These are phyloP conservation scores for Gossypioides kirkii DNA, from an alignment of 345 rosid genomes.

Conservation along the genomic window DNA sequence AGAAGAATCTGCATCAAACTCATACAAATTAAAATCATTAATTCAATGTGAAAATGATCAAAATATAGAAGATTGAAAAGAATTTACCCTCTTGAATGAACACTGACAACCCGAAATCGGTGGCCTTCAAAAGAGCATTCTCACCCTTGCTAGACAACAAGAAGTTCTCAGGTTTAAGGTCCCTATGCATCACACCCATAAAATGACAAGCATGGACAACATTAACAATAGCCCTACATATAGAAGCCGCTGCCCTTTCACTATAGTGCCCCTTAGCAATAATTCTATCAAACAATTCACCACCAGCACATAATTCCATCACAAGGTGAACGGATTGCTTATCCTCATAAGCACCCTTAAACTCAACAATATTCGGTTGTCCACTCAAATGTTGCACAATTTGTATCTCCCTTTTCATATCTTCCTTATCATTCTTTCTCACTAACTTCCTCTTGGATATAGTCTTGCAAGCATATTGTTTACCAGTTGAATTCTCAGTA, in stretches of 20 bases:
- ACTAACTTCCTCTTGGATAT: slow-evolving; percentile 73
- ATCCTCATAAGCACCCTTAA: slow-evolving; percentile 85
- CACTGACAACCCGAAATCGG: slow-evolving; percentile 81
- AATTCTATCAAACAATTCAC: slow-evolving; percentile 80
- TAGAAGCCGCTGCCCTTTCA: slow-evolving; percentile 74
- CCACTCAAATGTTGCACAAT: slow-evolving; percentile 97
- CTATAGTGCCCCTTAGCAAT: slow-evolving; percentile 68
- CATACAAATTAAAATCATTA: background rate
- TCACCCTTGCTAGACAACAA: slow-evolving; percentile 61
- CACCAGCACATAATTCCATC: slow-evolving; percentile 95
- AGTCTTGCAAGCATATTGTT: slow-evolving; percentile 75
- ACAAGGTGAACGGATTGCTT: slow-evolving; percentile 72
- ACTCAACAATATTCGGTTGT: slow-evolving; percentile 85
- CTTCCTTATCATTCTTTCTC: slow-evolving; percentile 64
- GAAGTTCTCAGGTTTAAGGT: slow-evolving; percentile 95
- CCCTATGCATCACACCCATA: slow-evolving; percentile 89
- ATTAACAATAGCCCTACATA: slow-evolving; percentile 63
- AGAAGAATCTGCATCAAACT: background rate
- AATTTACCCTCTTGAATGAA: slow-evolving; percentile 47
- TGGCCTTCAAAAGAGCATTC: slow-evolving; percentile 61
- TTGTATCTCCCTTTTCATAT: slow-evolving; percentile 74
- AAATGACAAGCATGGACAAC: slow-evolving; percentile 85
- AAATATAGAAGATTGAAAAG: background rate
- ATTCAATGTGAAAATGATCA: background rate
- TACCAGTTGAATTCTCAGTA: slow-evolving; percentile 63